Evolutionary conservation across 169 alveolate genomes (phyloP).

Genomic region (Cryptosporidium bovis): DNA sequence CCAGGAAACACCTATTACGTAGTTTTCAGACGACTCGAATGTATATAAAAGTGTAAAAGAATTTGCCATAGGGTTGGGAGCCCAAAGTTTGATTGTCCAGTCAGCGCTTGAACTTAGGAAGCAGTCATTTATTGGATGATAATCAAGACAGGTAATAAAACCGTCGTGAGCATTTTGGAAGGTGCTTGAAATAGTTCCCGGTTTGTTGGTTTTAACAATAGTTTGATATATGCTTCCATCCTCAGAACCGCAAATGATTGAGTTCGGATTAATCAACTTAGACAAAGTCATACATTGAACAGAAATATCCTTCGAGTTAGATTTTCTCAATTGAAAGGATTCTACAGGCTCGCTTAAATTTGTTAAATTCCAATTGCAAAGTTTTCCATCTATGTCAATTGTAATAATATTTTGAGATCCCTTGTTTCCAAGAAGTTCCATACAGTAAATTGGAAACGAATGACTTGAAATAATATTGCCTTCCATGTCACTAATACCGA

Average conservation of each 20-base stretch:
- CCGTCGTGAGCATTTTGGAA: slow-evolving; percentile 65
- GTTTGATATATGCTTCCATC: slow-evolving; percentile 71
- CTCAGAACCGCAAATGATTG: slow-evolving; percentile 60
- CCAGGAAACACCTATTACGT: slow-evolving; percentile 71
- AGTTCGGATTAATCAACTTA: slow-evolving; percentile 62
- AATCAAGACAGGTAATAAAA: slow-evolving; percentile 52
- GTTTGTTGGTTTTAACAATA: slow-evolving; percentile 60
- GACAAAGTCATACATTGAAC: slow-evolving; percentile 62
- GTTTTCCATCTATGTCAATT: slow-evolving; percentile 65
- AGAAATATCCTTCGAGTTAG: slow-evolving; percentile 63
- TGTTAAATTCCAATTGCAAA: slow-evolving; percentile 69
- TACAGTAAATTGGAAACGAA: slow-evolving; percentile 66
- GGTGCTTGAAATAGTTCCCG: slow-evolving; percentile 47
- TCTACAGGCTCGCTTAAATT: slow-evolving; percentile 61
- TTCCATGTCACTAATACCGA: slow-evolving; percentile 34
- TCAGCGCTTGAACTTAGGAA: slow-evolving; percentile 67
- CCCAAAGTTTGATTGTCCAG: slow-evolving; percentile 72
- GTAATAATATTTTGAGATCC: slow-evolving; percentile 65
- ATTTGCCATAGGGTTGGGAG: slow-evolving; percentile 28
- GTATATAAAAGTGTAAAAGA: slow-evolving; percentile 57
- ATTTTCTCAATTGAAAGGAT: slow-evolving; percentile 55
- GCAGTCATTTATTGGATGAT: slow-evolving; percentile 69
- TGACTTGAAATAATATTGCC: slow-evolving; percentile 25
- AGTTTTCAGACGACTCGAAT: slow-evolving; percentile 62
- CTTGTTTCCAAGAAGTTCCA: slow-evolving; percentile 66